phyloP scores from a whole-genome alignment of 495 filamentous ascomycete genomes.

The Physcia stellaris region DNA sequence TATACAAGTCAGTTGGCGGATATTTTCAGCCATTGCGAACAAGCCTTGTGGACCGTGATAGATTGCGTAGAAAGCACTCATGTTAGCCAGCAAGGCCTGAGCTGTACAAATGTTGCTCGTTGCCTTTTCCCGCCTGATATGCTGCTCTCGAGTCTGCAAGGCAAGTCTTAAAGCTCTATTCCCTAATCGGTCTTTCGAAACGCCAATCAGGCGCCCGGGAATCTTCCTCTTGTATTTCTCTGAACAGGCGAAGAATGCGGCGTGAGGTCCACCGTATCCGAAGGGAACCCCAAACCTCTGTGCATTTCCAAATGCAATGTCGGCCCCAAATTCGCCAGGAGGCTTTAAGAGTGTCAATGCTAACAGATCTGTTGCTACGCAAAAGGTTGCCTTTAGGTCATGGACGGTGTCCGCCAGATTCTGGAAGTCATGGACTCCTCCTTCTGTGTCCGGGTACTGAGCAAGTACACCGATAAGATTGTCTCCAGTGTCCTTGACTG shows the following conservation, averaged over 20 bases:
- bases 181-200: conserved; percentile 85
- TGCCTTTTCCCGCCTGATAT: conserved; percentile 94
- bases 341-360: conserved; percentile 83
- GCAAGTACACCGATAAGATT: conserved; percentile 83
- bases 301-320: conserved; percentile 94
- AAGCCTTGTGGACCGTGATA: conserved; percentile 88
- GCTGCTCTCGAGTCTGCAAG: conserved; percentile 90
- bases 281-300: conserved; percentile 91
- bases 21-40: conserved; percentile 68
- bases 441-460: conserved; percentile 89
- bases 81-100: conserved; percentile 89
- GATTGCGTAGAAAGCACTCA: conserved; percentile 95
- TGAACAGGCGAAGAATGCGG: conserved; percentile 87
- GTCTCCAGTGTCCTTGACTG: conserved; percentile 61
- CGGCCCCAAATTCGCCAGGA: conserved; percentile 90
- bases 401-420: conserved; percentile 65
- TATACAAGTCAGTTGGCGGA: conserved; percentile 54
- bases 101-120: conserved; percentile 99
- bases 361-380: conserved; percentile 82
- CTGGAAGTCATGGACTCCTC: conserved; percentile 64
- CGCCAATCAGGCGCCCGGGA: conserved; percentile 80
- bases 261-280: conserved; percentile 90
- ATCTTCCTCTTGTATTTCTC: conserved; percentile 96
- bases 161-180: conserved; percentile 76
- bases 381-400: conserved; percentile 64